These are phyloP conservation scores for Pontederia crassipes DNA, from an alignment of 176 grass and related monocot species.

Conservation along the genomic window DNA sequence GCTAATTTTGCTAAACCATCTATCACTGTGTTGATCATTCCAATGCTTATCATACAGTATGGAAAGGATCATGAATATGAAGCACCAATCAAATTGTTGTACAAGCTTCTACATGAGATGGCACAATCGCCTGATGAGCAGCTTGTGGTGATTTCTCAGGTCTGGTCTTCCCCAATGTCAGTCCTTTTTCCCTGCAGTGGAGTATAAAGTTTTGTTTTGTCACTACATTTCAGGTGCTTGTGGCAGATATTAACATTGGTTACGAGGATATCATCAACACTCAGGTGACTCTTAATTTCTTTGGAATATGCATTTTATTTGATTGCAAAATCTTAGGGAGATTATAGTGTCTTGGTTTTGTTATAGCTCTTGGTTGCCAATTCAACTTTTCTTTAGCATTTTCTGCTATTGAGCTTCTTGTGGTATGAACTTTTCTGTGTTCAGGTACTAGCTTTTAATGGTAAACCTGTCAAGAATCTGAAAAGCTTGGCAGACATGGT, in stretches of 20 bases:
- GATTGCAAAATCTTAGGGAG: too few species aligned
- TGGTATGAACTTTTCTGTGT: constrained; percentile 13
- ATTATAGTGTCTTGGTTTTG: neutral
- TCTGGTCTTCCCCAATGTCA: constrained; percentile 11
- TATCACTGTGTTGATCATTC: too few species aligned
- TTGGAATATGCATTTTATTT: constrained; percentile 3
- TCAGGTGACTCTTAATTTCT: constrained; percentile 45
- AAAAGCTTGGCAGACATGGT: constrained; percentile 79
- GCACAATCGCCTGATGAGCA: constrained; percentile 78
- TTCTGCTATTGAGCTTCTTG: neutral
- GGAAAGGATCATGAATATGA: constrained; percentile 95
- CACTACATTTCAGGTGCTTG: constrained; percentile 57
- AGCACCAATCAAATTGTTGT: constrained; percentile 96
- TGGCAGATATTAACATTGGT: constrained; percentile 96
- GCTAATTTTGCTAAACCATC: too few species aligned
- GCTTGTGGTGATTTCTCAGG: constrained; percentile 94
- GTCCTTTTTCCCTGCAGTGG: neutral
- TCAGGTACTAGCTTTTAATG: constrained; percentile 85
- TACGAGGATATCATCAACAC: constrained; percentile 93
- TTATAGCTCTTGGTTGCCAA: constrained; percentile 1
- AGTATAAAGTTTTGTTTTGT: neutral
- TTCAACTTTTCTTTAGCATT: neutral
- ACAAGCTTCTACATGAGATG: constrained; percentile 93
- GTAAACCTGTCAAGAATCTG: constrained; percentile 61
- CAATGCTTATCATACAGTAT: constrained; percentile 43